Evolutionary conservation across 257 asterid genomes (phyloP).

Genomic region (Striga asiatica): DNA sequence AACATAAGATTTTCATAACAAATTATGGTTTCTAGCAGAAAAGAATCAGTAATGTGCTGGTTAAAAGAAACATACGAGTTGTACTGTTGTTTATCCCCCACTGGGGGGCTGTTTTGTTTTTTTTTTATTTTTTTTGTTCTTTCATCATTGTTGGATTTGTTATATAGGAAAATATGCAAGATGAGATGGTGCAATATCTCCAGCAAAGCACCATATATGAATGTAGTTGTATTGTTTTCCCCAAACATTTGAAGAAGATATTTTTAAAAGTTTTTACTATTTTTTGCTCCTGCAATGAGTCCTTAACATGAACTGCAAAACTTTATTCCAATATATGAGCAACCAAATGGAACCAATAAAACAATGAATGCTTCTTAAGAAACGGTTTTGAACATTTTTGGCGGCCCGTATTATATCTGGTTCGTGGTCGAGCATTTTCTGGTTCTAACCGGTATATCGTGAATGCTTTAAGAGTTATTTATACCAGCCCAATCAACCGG

Average conservation of each 20-base stretch:
- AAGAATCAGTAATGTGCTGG: constrained; percentile 20
- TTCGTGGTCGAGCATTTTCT: no score
- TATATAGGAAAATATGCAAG: neutral
- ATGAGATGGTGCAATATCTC: constrained; percentile 15
- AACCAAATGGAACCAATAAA: neutral
- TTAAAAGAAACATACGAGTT: constrained; percentile 7
- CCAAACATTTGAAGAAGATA: constrained; percentile 11
- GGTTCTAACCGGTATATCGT: no score
- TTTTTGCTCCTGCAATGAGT: neutral
- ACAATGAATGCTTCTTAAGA: neutral
- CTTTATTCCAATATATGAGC: neutral
- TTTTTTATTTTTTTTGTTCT: constrained; percentile 14
- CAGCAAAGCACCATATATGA: constrained; percentile 16
- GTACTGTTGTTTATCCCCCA: constrained; percentile 21
- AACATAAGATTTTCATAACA: constrained; percentile 1
- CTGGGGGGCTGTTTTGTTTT: constrained; percentile 13
- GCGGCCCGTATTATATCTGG: no score
- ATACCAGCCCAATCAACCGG: no score
- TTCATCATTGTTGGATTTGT: constrained; percentile 4
- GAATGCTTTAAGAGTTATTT: no score
- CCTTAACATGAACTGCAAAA: neutral
- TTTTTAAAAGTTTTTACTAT: neutral
- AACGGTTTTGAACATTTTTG: no score
- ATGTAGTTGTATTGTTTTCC: constrained; percentile 17
- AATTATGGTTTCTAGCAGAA: constrained; percentile 2